These are phyloP conservation scores for Lactifluus volemus DNA, from an alignment of 768 basidiomycete species.

Conservation along the genomic window DNA sequence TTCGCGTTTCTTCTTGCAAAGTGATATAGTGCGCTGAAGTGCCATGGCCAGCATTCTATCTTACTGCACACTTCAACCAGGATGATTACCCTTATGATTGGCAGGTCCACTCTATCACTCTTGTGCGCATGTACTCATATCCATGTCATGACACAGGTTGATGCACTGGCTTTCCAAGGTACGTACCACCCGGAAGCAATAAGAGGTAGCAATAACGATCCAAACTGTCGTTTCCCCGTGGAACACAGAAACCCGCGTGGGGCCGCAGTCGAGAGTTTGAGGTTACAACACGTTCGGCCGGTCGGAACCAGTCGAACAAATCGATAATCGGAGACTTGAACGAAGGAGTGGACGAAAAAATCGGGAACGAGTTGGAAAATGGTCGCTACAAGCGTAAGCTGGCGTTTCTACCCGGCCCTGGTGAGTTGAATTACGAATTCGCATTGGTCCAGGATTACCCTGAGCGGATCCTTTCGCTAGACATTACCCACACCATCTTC, in stretches of 20 bases:
- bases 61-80: slow-evolving; percentile 82
- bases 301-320: slow-evolving; percentile 55
- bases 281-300: slow-evolving; percentile 71
- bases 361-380: slow-evolving; percentile 53
- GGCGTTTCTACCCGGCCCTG: slow-evolving; percentile 78
- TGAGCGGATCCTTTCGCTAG: slow-evolving; percentile 29
- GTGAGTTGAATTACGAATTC: slow-evolving; percentile 35
- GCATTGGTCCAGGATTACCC: slow-evolving; percentile 7
- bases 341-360: slow-evolving; percentile 52
- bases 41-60: slow-evolving; percentile 57
- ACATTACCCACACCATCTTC: slow-evolving; percentile 84
- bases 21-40: slow-evolving; percentile 13
- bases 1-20: slow-evolving; percentile 28
- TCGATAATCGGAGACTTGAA: slow-evolving; percentile 69
- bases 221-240: slow-evolving; percentile 2
- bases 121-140: slow-evolving; percentile 4
- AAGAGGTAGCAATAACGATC: background rate
- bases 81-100: slow-evolving; percentile 86
- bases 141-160: slow-evolving; percentile 45
- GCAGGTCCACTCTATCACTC: slow-evolving; percentile 30
- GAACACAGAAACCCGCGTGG: slow-evolving; percentile 78
- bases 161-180: slow-evolving; percentile 89
- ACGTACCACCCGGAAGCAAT: slow-evolving; percentile 16
- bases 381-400: slow-evolving; percentile 71
- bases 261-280: slow-evolving; percentile 83